Conservation (phyloP, 1,284 basidiomycete species). For the Tilletia caries region DNA sequence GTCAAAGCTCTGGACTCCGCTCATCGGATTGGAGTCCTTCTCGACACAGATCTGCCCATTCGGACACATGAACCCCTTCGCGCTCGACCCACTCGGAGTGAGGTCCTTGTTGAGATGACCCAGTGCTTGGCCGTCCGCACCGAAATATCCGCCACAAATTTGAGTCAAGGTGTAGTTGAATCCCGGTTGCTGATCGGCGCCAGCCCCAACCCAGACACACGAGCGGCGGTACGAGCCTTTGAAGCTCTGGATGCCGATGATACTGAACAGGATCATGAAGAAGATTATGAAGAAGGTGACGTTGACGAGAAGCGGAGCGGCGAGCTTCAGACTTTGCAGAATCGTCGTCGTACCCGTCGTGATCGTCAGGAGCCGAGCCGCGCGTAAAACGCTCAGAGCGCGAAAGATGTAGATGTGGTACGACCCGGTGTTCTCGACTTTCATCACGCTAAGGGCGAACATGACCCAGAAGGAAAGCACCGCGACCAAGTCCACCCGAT, state of each 20-base stretch:
- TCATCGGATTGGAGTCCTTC: conserved; percentile 63
- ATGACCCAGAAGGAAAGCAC: conserved; percentile 74
- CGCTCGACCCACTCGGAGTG: not conserved
- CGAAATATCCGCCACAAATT: conserved; percentile 46
- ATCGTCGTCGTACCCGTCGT: conserved; percentile 93
- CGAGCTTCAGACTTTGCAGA: conserved; percentile 85
- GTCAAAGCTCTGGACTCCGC: conserved; percentile 78
- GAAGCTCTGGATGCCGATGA: conserved; percentile 52
- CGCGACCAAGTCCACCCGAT: conserved; percentile 82
- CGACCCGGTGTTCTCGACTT: conserved; percentile 64
- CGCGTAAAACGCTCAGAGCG: conserved; percentile 81
- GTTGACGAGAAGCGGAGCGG: conserved; percentile 78
- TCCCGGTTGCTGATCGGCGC: conserved; percentile 29
- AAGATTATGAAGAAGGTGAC: conserved; percentile 89
- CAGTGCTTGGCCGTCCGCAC: not conserved
- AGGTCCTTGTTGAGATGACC: conserved; percentile 10
- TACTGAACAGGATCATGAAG: conserved; percentile 79
- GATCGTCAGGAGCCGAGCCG: conserved; percentile 76
- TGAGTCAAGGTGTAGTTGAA: conserved; percentile 40
- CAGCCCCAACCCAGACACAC: conserved; percentile 48
- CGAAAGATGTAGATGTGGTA: conserved; percentile 83
- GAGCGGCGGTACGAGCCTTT: conserved; percentile 48
- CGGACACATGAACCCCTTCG: conserved; percentile 53
- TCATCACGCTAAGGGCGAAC: conserved; percentile 67
- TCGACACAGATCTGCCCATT: conserved; percentile 51